Evolutionary conservation across 2,329 filamentous ascomycete genomes (phyloP), one percentile per base, ranked within the genome.

Genomic region (Periconia macrospinosa): DNA sequence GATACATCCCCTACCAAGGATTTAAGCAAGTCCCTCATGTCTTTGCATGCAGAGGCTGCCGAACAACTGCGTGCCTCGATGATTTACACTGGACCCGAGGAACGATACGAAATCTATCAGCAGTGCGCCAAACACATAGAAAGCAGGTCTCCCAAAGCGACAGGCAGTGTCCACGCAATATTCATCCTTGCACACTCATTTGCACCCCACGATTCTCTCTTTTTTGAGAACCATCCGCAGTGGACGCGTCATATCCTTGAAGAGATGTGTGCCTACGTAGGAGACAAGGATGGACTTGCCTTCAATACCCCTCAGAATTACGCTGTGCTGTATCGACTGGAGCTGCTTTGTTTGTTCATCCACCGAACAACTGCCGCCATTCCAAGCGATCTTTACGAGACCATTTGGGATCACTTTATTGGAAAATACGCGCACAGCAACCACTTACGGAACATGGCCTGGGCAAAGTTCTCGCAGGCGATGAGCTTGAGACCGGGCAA

Each of bases 401-500:
- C 78, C 13, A 79, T 96, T 1, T 96, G 91, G 90, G 79, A 87
- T 52, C 78, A 87, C 40, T 78, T 94, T 23, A 85, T 96, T 45
- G 89, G 91, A 13, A 78, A 81, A 5, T 75, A 79, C 40, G 84
- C 86, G 3, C 75, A 85, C 3, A 84, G 82, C 20, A 75, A 80
- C 3, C 79, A 83, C 9, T 86, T 90, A 55, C 81, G 89, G 50
- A 81, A 84, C 54, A 76, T 80, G 14, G 88, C 86, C 0, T 96
- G 92, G 92, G 76, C 55, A 11, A 65, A 63, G 17, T 56, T 73
- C n/a, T 50, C 59, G 11, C 63, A 70, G 1, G 61, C 57, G 15
- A 57, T 60, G 13, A 67, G 62, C 33, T 15, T 41, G 2, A 53
- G 55, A n/a, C 57, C 64, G 0, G 49, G 63, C 11, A 70, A 68